These are phyloP conservation scores for Neocatenulostroma microsporum DNA, from an alignment of 2,329 filamentous ascomycete genomes.

Conservation along the genomic window DNA sequence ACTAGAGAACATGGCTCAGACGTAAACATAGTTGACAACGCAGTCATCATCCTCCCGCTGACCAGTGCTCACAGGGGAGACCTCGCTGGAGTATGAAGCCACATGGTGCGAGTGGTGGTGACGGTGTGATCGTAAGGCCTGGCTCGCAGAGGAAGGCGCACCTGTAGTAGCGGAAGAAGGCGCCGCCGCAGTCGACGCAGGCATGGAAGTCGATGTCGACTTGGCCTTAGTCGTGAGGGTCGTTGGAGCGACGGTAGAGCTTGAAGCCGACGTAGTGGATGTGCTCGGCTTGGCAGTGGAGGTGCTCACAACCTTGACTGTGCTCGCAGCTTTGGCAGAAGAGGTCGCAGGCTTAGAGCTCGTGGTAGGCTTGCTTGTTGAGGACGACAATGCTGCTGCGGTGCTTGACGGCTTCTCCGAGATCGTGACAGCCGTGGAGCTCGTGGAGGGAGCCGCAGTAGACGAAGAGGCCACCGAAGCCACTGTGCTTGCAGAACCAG, in stretches of 20 bases:
- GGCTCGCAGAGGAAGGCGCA: no score
- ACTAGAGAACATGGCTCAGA: no score
- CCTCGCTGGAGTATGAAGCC: not conserved
- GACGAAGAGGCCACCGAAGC: slow-evolving; percentile 2
- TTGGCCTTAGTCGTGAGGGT: not conserved
- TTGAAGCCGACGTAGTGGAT: not conserved
- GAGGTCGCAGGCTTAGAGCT: not conserved
- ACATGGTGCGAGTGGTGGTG: not conserved
- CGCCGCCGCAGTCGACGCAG: not conserved
- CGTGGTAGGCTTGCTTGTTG: not conserved
- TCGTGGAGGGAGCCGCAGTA: not conserved
- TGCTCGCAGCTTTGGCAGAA: not conserved
- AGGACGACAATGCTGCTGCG: not conserved
- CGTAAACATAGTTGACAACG: not conserved
- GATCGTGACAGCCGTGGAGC: not conserved
- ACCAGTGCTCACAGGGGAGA: not conserved
- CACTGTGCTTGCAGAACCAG: slow-evolving; percentile 5
- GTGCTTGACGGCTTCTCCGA: not conserved
- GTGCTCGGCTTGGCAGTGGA: not conserved
- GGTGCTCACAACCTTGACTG: not conserved
- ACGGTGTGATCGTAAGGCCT: not conserved
- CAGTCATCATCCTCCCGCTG: not conserved
- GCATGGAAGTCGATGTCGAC: not conserved
- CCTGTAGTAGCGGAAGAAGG: no score
- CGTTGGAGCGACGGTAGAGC: not conserved